phyloP scores from a whole-genome alignment of 2,329 filamentous ascomycete genomes.

The Paracoccidioides brasiliensis region DNA sequence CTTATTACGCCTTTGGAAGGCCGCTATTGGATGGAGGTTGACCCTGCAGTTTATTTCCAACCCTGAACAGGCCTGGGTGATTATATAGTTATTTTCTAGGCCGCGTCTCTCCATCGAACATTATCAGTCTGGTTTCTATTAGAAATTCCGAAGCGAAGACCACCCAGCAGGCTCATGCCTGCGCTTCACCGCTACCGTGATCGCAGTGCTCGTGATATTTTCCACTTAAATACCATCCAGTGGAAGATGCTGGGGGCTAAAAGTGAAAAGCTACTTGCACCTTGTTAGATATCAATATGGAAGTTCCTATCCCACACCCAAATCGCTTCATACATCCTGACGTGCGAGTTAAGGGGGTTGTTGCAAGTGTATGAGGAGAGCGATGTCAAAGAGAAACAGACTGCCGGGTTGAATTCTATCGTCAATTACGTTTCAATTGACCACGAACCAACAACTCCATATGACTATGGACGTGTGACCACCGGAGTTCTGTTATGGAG shows the following conservation, averaged over 20 bases:
- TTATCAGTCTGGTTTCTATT: no score
- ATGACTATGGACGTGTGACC: no score
- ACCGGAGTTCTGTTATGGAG: no score
- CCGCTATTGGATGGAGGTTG: constrained; percentile 1
- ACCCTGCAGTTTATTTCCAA: not conserved
- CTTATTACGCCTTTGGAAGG: not conserved
- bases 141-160: not conserved
- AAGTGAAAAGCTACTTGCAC: not conserved
- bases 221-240: not conserved
- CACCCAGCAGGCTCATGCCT: not conserved
- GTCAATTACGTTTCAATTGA: not conserved
- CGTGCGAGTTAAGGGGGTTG: not conserved
- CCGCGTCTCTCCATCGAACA: not conserved
- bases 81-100: not conserved
- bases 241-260: not conserved
- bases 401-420: not conserved
- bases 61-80: not conserved
- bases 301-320: not conserved
- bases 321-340: not conserved
- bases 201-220: not conserved
- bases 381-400: not conserved
- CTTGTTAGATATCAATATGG: not conserved
- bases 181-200: not conserved
- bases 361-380: not conserved
- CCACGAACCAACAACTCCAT: not conserved